These are phyloP conservation scores for Hordeum pubiflorum DNA, from an alignment of 202 grass and related monocot species.

Conservation along the genomic window DNA sequence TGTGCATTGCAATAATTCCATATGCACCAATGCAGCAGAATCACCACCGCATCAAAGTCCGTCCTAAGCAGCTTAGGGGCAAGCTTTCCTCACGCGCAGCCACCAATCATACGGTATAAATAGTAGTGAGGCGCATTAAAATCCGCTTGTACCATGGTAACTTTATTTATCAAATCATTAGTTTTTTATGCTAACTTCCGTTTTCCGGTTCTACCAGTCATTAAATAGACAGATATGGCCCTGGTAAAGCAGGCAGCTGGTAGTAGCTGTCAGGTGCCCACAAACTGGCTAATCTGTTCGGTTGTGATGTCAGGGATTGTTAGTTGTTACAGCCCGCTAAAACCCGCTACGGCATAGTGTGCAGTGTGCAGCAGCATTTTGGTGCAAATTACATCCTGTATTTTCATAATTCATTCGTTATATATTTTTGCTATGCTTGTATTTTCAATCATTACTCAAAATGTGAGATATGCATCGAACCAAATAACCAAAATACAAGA, in stretches of 20 bases:
- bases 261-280: not conserved
- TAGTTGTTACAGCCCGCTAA: not conserved
- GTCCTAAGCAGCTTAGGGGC: no score
- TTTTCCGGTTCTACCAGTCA: not conserved
- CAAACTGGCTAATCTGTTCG: not conserved
- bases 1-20: no score
- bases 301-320: not conserved
- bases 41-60: no score
- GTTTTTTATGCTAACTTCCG: not conserved
- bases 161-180: not conserved
- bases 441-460: not conserved
- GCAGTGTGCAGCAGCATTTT: not conserved
- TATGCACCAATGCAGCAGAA: no score
- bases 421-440: not conserved
- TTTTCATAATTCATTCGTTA: not conserved
- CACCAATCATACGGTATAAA: not conserved
- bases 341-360: not conserved
- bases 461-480: not conserved
- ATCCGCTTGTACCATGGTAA: not conserved
- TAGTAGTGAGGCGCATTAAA: not conserved
- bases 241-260: not conserved
- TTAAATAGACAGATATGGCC: not conserved
- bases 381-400: not conserved
- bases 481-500: not conserved
- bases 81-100: no score